Evolutionary conservation across 192 early-diverging fungal species (phyloP).

Genomic region (Coemansia sp.): DNA sequence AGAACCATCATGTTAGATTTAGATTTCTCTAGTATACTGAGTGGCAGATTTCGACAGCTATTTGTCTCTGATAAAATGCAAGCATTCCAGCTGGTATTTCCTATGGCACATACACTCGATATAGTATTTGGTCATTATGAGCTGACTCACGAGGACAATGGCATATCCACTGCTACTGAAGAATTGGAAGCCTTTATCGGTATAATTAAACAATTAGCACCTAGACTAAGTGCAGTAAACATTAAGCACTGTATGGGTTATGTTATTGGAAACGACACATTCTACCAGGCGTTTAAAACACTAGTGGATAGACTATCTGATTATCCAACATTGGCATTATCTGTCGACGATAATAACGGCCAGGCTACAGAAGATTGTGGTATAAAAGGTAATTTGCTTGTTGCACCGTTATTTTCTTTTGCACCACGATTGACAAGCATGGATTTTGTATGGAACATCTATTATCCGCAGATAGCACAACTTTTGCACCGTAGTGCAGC

Average conservation of each 20-base stretch:
- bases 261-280: background rate
- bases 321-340: background rate
- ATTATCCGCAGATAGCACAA: conserved; percentile 3
- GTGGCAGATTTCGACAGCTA: background rate
- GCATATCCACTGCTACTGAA: background rate
- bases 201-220: background rate
- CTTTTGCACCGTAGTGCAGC: conserved; percentile 6
- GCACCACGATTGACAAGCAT: conserved; percentile 5
- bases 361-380: background rate
- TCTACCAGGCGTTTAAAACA: background rate
- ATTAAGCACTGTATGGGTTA: conserved; percentile 5
- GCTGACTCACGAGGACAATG: background rate
- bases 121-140: conserved; percentile 5
- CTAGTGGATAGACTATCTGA: background rate
- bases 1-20: background rate
- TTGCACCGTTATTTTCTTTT: background rate
- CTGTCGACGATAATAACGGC: background rate
- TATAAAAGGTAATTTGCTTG: background rate
- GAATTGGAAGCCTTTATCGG: background rate
- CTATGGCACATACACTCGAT: background rate
- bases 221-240: background rate
- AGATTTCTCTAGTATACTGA: conserved; percentile 17
- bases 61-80: background rate
- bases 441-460: conserved; percentile 14
- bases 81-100: background rate